Evolutionary conservation across 306 rosid species (phyloP), one percentile per base, ranked within the genome.

Genomic region (Begonia masoniana): DNA sequence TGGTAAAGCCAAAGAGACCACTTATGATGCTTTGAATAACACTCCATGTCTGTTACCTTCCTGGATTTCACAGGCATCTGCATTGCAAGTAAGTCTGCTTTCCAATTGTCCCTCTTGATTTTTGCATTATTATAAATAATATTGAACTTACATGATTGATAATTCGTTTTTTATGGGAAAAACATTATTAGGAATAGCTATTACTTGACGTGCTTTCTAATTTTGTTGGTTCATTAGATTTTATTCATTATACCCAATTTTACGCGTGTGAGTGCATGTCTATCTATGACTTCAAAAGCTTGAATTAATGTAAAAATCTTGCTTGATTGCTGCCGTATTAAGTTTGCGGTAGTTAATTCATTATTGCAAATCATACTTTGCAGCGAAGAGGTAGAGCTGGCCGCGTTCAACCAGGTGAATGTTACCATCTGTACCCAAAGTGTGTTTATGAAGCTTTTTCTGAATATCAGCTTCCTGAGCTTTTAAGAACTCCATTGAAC

Each of bases 311-410:
- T 45, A n/a, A 10, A 10, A n/a, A 45, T 45, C 9, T 45, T 45
- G 7, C 8, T 31, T 31, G 39, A 31, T 9, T 31, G 8, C 39
- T 31, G 39, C 39, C 39, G 1, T 31, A 31, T 31, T 31, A 31
- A 31, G 39, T 31, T 31, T 21, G 2, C 24, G 5, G 39, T 31
- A 5, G 3, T 7, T 31, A 31, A 31, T 31, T 31, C 39, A 31
- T 31, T 5, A 31, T 31, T 7, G 12, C 50, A 70, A 14, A 43
- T 67, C 75, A 53, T 63, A 50, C 15, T 64, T 66, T 75, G 60
- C 96, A 91, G 94, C 85, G 97, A 81, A 80, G 78, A 68, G 97
- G 97, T 46, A 79, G 95, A 78, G 97, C 97, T 50, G 97, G 97
- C 46, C 97, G 95, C 57, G 97, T 91, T 70, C 97, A 78, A 74